These are phyloP conservation scores for Dryas octopetala DNA, from an alignment of 306 rosid genomes.

Conservation along the genomic window DNA sequence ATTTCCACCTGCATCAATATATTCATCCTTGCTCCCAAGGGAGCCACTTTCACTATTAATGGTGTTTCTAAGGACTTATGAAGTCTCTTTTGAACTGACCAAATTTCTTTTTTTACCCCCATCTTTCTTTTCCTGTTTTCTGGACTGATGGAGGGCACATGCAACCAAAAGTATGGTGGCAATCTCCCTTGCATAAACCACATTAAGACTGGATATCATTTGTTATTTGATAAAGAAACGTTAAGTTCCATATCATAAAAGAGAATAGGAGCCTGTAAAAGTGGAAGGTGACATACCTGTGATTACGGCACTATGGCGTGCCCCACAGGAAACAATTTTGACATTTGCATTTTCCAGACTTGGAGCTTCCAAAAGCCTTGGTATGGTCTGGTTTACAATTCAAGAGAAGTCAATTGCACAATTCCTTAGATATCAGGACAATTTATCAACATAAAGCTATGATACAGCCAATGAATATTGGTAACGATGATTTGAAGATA, in stretches of 20 bases:
- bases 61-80: background rate
- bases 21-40: background rate
- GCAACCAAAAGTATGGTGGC: background rate
- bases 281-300: constrained; percentile 52
- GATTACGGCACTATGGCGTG: constrained; percentile 82
- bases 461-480: background rate
- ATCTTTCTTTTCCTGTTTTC: background rate
- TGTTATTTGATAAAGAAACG: background rate
- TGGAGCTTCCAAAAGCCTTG: constrained; percentile 77
- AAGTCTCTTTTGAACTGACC: background rate
- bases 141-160: background rate
- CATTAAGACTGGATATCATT: background rate
- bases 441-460: constrained; percentile 7
- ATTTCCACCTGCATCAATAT: background rate
- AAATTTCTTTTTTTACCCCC: background rate
- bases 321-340: constrained; percentile 80
- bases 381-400: constrained; percentile 61
- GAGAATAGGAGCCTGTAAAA: background rate
- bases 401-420: constrained; percentile 24
- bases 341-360: constrained; percentile 72
- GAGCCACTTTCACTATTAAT: background rate
- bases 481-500: background rate
- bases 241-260: background rate
- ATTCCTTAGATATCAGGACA: constrained; percentile 2
- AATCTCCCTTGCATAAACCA: background rate